A percentile compares a stretch with the other conserved stretches of the same genome.
phyloP scores from a whole-genome alignment of 2,329 filamentous ascomycete genomes.

The Aspergillus neoniger region DNA sequence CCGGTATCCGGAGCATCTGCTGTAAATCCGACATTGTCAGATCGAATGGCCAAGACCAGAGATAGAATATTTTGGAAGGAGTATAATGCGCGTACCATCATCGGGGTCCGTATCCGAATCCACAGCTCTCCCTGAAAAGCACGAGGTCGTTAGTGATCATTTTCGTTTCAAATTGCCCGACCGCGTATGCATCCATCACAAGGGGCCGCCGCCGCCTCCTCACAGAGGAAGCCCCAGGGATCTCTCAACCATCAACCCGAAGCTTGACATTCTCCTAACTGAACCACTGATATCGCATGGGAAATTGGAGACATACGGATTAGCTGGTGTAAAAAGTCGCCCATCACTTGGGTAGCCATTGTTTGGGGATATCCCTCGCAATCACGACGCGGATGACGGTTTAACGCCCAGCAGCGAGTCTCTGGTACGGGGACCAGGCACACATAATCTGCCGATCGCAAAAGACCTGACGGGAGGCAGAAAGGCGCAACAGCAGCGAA shows the following conservation, averaged over 20 bases:
- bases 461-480: constrained; percentile 6
- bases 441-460: constrained; percentile 37
- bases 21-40: constrained; percentile 25
- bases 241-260: no score
- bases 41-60: neutral
- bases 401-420: constrained; percentile 38
- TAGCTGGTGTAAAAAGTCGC: constrained; percentile 37
- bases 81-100: constrained; percentile 36
- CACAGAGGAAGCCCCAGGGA: neutral
- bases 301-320: constrained; percentile 34
- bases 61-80: constrained; percentile 6
- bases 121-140: constrained; percentile 35
- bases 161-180: neutral
- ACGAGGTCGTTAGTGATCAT: constrained; percentile 22
- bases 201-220: neutral
- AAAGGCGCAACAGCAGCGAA: neutral
- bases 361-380: constrained; percentile 24
- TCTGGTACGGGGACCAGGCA: constrained; percentile 32
- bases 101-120: constrained; percentile 41
- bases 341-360: constrained; percentile 41
- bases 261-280: neutral
- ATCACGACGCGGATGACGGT: constrained; percentile 28
- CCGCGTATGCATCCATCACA: neutral
- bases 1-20: constrained; percentile 72
- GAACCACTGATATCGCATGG: neutral